Evolutionary conservation across 768 basidiomycete species (phyloP).

Genomic region (Termitomyces sp.): DNA sequence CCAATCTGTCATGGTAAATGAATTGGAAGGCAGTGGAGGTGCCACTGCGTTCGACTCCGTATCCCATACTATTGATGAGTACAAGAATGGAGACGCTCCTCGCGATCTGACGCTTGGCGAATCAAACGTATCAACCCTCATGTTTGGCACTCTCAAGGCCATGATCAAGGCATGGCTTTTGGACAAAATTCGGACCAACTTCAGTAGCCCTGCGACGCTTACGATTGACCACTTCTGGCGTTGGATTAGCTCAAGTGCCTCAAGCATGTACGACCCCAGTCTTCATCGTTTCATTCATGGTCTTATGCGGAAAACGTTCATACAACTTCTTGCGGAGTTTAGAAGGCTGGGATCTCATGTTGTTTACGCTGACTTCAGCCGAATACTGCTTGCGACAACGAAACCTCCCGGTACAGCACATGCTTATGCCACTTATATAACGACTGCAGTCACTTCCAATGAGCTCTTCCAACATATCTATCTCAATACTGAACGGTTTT

Average conservation of each 20-base stretch:
- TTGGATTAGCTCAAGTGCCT: slow-evolving; percentile 85
- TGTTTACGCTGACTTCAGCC: slow-evolving; percentile 90
- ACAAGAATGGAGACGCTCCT: slow-evolving; percentile 62
- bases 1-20: slow-evolving; percentile 93
- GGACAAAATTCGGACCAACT: slow-evolving; percentile 70
- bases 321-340: slow-evolving; percentile 95
- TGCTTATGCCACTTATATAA: slow-evolving; percentile 94
- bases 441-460: slow-evolving; percentile 87
- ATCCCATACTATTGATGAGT: slow-evolving; percentile 87
- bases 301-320: slow-evolving; percentile 96
- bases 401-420: slow-evolving; percentile 94
- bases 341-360: slow-evolving; percentile 90
- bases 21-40: slow-evolving; percentile 93
- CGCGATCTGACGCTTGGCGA: slow-evolving; percentile 84
- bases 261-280: slow-evolving; percentile 87
- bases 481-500: slow-evolving; percentile 81
- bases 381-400: slow-evolving; percentile 85
- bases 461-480: slow-evolving; percentile 94
- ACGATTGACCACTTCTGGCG: slow-evolving; percentile 96
- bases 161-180: slow-evolving; percentile 92
- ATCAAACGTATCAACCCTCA: slow-evolving; percentile 80
- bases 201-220: slow-evolving; percentile 58
- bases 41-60: slow-evolving; percentile 91
- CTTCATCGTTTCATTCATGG: slow-evolving; percentile 91
- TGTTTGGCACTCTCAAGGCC: slow-evolving; percentile 76